Base-by-base conservation (phyloP, 352 stramenopile genomes). In the Phytopythium chamaehyphon region DNA sequence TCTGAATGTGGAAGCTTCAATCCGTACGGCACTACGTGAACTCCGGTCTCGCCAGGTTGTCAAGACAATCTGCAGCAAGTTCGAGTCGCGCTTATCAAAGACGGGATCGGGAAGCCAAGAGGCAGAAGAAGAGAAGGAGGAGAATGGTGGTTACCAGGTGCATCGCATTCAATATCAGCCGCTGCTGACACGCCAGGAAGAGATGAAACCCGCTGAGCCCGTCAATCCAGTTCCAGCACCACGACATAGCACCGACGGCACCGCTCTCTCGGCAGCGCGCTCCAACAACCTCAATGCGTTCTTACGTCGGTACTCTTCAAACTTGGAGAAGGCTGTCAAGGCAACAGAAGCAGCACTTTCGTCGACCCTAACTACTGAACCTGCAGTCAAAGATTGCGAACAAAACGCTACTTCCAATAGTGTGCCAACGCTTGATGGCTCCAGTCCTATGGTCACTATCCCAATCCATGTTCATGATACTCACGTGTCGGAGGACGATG, bases 251-350 rank as follows among this genome's bases (percentile, higher is more conserved):
- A 40, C 44, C 55, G 53, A 57, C 26, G 54, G 40, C 38, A 51
- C 15, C 16, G 47, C 62, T 19, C 33, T 22, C 14, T 47, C 45
- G 3, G 19, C 18, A 57, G 50, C 16, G 44, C 54, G 75, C 45
- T 72, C 73, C 0, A 84, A 83, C 66, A 86, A 86, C 33, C 55
- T 89, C 14, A 84, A 76, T 40, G 79, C 78, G 15, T 89, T 89
- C 53, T 55, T 87, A 18, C 66, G 73, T 24, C 74, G 77, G 19
- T 89, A 75, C 47, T 73, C 73, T 14, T 86, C 75, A 6, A 89
- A 89, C 54, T 56, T 89, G 18, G 78, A 87, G 28, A 68, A 65
- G 22, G 57, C 57, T 7, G 45, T 28, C 26, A 51, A 39, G 45
- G 45, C 11, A 1, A 51, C n/a, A 18, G 26, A 55, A 26, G 45